Conservation (phyloP, 2,329 filamentous ascomycete genomes). For the Hymenoscyphus linearis region DNA sequence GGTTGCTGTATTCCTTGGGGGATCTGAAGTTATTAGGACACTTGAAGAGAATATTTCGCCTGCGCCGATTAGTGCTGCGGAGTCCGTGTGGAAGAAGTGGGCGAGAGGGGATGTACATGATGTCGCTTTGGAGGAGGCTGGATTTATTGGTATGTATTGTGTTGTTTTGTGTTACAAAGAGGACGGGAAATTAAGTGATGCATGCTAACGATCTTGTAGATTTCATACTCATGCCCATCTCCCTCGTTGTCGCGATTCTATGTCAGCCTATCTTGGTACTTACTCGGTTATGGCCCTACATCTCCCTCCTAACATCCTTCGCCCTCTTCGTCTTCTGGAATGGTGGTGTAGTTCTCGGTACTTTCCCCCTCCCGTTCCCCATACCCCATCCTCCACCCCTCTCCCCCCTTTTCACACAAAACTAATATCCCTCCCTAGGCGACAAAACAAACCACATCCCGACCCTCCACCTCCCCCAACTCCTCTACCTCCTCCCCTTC, state of each 20-base stretch:
- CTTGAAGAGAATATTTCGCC: constrained; percentile 39
- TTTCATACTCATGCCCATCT: constrained; percentile 52
- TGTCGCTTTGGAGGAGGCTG: constrained; percentile 41
- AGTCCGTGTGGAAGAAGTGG: constrained; percentile 23
- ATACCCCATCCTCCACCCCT: too few relatives aligned
- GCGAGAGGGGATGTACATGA: constrained; percentile 52
- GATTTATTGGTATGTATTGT: constrained; percentile 43
- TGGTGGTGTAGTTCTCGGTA: constrained; percentile 83
- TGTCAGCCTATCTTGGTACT: constrained; percentile 44
- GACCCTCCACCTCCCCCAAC: constrained; percentile 81
- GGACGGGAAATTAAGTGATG: too few relatives aligned
- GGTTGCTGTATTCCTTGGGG: constrained; percentile 74
- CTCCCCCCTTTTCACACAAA: neutral
- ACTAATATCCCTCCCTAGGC: constrained; percentile 43
- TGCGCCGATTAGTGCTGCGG: constrained; percentile 12
- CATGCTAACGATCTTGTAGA: constrained; percentile 37
- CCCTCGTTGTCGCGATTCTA: constrained; percentile 54
- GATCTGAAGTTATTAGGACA: constrained; percentile 48
- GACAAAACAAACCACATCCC: constrained; percentile 94
- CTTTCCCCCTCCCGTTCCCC: constrained; percentile 23
- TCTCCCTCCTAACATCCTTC: constrained; percentile 64
- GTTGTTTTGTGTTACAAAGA: neutral
- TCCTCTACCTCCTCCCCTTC: constrained; percentile 93
- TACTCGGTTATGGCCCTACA: constrained; percentile 49
- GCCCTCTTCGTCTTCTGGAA: constrained; percentile 77